Evolutionary conservation across 2,329 filamentous ascomycete species (phyloP), one percentile per base, ranked within the genome.

Genomic region (Leptographium lundbergii): DNA sequence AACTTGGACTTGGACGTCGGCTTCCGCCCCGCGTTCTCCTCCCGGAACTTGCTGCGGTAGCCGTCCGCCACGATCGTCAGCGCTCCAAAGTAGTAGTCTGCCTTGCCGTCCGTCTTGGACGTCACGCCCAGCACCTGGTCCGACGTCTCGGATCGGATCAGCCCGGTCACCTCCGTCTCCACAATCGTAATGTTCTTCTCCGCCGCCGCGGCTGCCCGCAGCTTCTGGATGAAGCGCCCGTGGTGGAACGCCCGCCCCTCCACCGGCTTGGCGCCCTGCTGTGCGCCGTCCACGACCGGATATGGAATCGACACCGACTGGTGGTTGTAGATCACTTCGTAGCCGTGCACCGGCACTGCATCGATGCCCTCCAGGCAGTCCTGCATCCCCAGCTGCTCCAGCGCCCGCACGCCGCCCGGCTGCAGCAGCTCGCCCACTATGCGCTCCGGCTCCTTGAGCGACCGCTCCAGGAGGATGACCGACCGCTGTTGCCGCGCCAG

Each of bases 381-480:
- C 58, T 77, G 79, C 63, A 99, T 74, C 3, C 94, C 94, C 56
- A 99, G 76, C 69, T 88, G 84, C 68, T 85, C 81, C 67, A 99
- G 77, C 9, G 94, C 88, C 57, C 82, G 77, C 39, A 96, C 85
- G 56, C 94, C 94, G 56, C 94, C 94, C 0, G 94, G 94, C 73
- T 99, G 94, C 66, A 99, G 76, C 64, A 99, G 75, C 75, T 99
- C 94, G 66, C 94, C 94, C 54, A 99, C 91, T 65, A 99, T 99
- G 63, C 94, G 85, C 74, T 97, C 88, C 24, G 94, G 94, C 75
- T 97, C 87, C 73, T 90, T 90, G 73, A 97, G 77, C 74, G 85
- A 95, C 67, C 83, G 82, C 75, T 99, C 94, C 56, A 99, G 82
- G 57, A 99, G 77, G 29, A 97, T 80, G 29, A 99, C 91, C 70